Conservation (phyloP, 371 early-diverging fungal species). For the Rhizopus delemar region DNA sequence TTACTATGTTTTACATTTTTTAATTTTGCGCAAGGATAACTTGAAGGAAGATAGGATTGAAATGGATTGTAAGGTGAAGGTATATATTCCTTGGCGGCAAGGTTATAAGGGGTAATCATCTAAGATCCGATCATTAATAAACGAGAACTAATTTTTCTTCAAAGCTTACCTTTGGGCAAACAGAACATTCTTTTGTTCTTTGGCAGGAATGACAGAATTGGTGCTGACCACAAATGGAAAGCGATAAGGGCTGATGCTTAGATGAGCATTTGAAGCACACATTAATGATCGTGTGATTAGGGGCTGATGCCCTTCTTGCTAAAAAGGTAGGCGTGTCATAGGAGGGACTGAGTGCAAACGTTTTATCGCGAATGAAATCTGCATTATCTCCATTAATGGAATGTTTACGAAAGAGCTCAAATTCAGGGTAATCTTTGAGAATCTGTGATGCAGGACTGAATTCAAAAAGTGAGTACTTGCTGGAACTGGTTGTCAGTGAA, state of each 20-base stretch:
- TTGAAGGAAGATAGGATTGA: not conserved
- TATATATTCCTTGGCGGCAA: conserved; percentile 6
- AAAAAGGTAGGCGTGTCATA: conserved; percentile 7
- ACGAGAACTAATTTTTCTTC: not conserved
- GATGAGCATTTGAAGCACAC: conserved; percentile 7
- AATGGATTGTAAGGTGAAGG: not conserved
- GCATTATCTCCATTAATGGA: conserved; percentile 21
- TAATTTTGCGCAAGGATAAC: conserved; percentile 44
- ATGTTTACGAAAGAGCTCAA: conserved; percentile 22
- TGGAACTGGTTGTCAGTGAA: not conserved
- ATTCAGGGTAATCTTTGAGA: conserved; percentile 1
- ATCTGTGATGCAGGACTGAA: conserved; percentile 13
- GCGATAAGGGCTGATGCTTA: not conserved
- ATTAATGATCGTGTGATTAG: conserved; percentile 1
- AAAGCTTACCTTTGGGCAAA: conserved; percentile 23
- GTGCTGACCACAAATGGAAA: conserved; percentile 18
- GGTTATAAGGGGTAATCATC: conserved; percentile 1
- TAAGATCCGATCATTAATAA: conserved; percentile 4
- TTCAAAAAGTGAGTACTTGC: conserved; percentile 24
- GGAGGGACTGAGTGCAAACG: not conserved
- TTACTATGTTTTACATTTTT: conserved; percentile 34
- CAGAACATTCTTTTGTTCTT: conserved; percentile 20
- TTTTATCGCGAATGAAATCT: conserved; percentile 4
- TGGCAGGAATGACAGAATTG: conserved; percentile 23
- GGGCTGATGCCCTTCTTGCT: conserved; percentile 12